Base-by-base conservation (phyloP, 2,329 filamentous ascomycete species). In the Aspergillus niger region DNA sequence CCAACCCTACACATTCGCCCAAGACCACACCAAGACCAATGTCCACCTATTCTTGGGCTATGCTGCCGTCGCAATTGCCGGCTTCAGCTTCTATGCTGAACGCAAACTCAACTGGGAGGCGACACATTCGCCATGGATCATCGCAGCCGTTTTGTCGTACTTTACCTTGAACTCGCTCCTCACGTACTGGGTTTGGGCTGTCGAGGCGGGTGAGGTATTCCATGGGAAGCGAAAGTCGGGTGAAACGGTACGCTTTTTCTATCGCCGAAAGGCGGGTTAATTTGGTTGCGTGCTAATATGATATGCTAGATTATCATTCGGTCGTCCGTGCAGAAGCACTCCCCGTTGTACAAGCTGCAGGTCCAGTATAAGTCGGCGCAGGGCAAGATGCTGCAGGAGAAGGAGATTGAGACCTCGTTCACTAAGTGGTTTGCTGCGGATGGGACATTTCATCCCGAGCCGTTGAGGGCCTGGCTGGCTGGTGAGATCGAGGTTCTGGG, bases 81-180 rank as follows among this genome's bases (percentile, higher is more conserved):
- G 84, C 22, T 89, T 87, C 63, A 92, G 91, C 70, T 98, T 98
- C 82, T 87, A 86, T 64, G 93, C 92, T 80, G 95, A 99, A 83
- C 96, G 92, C 81, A 91, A 91, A 73, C 82, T 92, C 51, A 94
- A 93, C 69, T 98, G 95, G 84, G 91, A 97, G 65, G 82, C 79
- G 63, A 97, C 93, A 17, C 96, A 95, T 77, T 76, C 75, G 3
- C 80, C 84, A 65, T 94, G 88, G 80, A 96, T 94, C 0, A 85
- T 90, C 3, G 85, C 83, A 41, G 94, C 95, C 3, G 94, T 98
- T 4, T 82, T 83, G 10, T 73, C 89, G 15, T 99, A 99, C 80
- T 88, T 91, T 44, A 55, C 90, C 2, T 79, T 99, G 54, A 98
- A 97, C 74, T 83, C 85, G 30, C 81, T 84, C 2, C 84, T 98